A percentile compares a stretch with the other conserved stretches of the same genome.
Conservation (phyloP, 192 early-diverging fungal species). For the Podila minutissima region DNA sequence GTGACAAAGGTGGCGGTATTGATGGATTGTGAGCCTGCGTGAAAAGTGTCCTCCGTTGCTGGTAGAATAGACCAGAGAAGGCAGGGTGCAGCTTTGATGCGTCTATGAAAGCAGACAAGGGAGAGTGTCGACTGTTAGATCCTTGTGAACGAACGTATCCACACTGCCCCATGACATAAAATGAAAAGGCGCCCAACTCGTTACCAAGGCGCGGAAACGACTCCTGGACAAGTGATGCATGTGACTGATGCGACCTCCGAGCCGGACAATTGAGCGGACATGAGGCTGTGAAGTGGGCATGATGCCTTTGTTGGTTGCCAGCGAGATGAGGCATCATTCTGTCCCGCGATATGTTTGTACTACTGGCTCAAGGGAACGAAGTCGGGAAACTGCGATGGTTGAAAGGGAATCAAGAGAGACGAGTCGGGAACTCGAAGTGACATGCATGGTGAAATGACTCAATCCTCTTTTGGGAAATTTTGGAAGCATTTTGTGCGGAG, state of each 20-base stretch:
- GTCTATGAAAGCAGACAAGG: conserved; percentile 9
- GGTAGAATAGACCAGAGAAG: conserved; percentile 41
- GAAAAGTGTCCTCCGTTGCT: conserved; percentile 19
- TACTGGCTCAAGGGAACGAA: too few relatives aligned
- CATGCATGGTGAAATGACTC: too few relatives aligned
- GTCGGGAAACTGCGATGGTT: too few relatives aligned
- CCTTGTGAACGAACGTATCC: background rate
- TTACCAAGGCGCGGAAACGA: conserved; percentile 26
- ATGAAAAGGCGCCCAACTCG: background rate
- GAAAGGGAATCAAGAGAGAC: too few relatives aligned
- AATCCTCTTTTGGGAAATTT: too few relatives aligned
- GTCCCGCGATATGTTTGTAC: too few relatives aligned
- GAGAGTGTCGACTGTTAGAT: background rate
- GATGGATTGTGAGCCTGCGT: background rate
- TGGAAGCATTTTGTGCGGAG: too few relatives aligned
- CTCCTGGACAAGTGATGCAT: background rate
- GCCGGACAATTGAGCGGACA: conserved; percentile 40
- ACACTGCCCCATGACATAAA: background rate
- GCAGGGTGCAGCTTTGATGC: conserved; percentile 34
- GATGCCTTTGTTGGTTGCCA: conserved; percentile 16
- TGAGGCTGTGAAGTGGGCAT: conserved; percentile 26
- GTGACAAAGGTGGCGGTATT: background rate
- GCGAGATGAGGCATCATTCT: background rate
- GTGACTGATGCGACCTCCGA: conserved; percentile 9
- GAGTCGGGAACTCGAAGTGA: too few relatives aligned